Conservation (phyloP, 352 stramenopile species). For the Phytophthora pini region DNA sequence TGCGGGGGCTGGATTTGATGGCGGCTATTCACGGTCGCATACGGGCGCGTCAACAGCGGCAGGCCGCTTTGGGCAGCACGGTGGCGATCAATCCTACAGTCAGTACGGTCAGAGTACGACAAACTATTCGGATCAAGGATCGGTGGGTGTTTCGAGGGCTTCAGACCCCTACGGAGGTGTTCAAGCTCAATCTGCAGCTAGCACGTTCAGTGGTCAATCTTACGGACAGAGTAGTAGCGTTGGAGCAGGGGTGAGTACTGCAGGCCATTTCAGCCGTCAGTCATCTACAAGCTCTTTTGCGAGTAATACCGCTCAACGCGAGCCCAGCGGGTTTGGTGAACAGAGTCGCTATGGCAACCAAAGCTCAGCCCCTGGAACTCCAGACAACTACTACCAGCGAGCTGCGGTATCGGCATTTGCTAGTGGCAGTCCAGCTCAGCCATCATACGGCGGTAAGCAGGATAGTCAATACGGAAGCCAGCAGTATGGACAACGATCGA, state of each 20-base stretch:
- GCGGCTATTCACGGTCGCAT: conserved; percentile 16
- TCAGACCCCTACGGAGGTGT: conserved; percentile 7
- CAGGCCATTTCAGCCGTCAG: conserved; percentile 30
- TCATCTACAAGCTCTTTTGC: conserved; percentile 33
- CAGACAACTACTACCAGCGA: conserved; percentile 26
- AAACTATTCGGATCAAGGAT: conserved; percentile 19
- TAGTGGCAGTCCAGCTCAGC: conserved; percentile 15
- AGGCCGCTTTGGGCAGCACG: conserved; percentile 28
- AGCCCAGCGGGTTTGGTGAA: conserved; percentile 16
- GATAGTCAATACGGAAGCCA: conserved; percentile 9
- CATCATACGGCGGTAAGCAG: conserved; percentile 15
- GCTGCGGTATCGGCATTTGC: conserved; percentile 20
- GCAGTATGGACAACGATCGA: conserved; percentile 25
- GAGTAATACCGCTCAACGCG: conserved; percentile 19
- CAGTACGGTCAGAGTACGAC: conserved; percentile 19
- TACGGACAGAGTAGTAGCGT: conserved; percentile 19
- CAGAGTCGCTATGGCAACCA: conserved; percentile 22
- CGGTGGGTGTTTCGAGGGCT: conserved; percentile 2
- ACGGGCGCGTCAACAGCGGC: conserved; percentile 2
- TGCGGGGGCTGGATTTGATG: conserved; percentile 34
- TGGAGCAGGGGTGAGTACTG: neutral
- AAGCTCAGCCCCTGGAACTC: conserved; percentile 17
- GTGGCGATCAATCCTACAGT: conserved; percentile 22
- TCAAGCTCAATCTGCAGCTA: conserved; percentile 13
- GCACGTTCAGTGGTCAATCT: conserved; percentile 15